A percentile compares a stretch with the other conserved stretches of the same genome.
phyloP scores from a whole-genome alignment of 495 filamentous ascomycete genomes.

The Penicillium chermesinum region DNA sequence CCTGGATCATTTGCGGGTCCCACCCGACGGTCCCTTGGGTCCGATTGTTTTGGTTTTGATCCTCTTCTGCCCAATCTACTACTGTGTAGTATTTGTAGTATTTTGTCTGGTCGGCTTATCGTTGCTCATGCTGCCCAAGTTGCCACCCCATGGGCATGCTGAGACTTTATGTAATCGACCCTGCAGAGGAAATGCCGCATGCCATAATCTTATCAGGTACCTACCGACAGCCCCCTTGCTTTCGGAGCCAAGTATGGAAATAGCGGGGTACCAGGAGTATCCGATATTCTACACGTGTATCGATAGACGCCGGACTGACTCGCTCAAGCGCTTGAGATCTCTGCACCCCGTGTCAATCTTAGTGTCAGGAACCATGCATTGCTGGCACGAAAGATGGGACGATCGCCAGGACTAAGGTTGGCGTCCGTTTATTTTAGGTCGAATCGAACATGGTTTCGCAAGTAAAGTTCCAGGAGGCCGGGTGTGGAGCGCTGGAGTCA shows the following conservation, averaged over 20 bases:
- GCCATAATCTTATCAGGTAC: no score
- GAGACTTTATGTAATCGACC: not conserved
- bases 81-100: no score
- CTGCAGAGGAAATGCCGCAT: not conserved
- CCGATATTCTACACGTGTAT: not conserved
- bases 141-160: not conserved
- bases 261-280: not conserved
- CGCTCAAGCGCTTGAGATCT: no score
- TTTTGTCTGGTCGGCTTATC: not conserved
- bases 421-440: not conserved
- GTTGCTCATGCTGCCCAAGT: not conserved
- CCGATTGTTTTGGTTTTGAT: not conserved
- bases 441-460: not conserved
- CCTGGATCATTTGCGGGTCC: constrained; percentile 15
- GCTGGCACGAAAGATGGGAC: not conserved
- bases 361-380: not conserved
- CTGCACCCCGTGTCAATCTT: not conserved
- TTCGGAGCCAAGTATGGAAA: not conserved
- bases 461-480: not conserved
- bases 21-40: constrained; percentile 14
- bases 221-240: not conserved
- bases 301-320: no score
- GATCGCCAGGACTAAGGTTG: not conserved
- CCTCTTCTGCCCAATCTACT: constrained; percentile 3
- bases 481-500: constrained; percentile 1